Conservation (phyloP, 164 flowering plant genomes). For the Berberis thunbergii region DNA sequence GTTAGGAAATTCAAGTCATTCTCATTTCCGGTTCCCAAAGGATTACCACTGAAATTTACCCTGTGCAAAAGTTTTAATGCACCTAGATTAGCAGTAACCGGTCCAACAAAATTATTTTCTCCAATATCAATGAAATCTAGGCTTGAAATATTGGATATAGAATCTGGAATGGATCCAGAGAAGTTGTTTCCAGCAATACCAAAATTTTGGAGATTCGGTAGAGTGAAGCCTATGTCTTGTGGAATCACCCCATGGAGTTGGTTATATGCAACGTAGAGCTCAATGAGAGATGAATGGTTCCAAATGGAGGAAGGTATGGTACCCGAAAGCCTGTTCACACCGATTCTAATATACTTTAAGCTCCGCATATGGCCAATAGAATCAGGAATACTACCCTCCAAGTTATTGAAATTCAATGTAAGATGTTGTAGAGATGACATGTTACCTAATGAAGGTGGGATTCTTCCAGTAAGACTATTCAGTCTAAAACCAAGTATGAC, state of each 20-base stretch:
- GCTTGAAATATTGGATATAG: conserved; percentile 4
- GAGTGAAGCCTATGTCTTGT: conserved; percentile 12
- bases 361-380: conserved; percentile 11
- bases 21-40: not conserved
- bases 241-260: conserved; percentile 19
- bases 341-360: conserved; percentile 3
- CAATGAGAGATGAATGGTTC: conserved; percentile 21
- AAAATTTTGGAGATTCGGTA: conserved; percentile 17
- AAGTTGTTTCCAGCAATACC: not conserved
- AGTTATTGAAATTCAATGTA: conserved; percentile 10
- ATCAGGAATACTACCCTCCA: conserved; percentile 23
- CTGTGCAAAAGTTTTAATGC: not conserved
- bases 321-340: conserved; percentile 18
- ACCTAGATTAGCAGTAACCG: conserved; percentile 4
- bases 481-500: not conserved
- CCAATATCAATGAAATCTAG: not conserved
- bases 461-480: conserved; percentile 1
- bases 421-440: not conserved
- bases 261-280: conserved; percentile 11
- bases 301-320: conserved; percentile 22
- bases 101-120: conserved; percentile 1
- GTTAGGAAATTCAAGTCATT: conserved; percentile 1
- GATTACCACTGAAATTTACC: conserved; percentile 1
- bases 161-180: conserved; percentile 4
- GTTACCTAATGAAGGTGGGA: conserved; percentile 6